Conservation (phyloP, 768 basidiomycete genomes). For the Suillus subaureus region DNA sequence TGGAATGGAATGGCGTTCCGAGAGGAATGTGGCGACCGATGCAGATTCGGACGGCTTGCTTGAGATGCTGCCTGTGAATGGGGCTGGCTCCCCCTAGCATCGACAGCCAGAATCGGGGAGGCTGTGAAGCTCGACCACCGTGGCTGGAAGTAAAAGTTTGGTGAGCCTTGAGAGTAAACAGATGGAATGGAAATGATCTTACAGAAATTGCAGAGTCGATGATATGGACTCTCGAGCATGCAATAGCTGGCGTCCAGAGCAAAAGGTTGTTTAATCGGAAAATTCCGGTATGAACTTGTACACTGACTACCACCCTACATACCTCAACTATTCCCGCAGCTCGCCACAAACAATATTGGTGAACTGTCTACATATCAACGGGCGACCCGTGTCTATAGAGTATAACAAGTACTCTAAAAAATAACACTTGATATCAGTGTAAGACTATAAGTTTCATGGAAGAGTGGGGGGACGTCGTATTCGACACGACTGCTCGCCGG, state of each 20-base stretch:
- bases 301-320: not conserved
- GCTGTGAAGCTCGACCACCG: slow-evolving; percentile 39
- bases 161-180: not conserved
- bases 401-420: not conserved
- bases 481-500: not conserved
- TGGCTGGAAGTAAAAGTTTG: slow-evolving; percentile 21
- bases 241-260: not conserved
- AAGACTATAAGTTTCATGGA: not conserved
- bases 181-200: not conserved
- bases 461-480: not conserved
- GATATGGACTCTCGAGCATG: not conserved
- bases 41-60: slow-evolving; percentile 36
- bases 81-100: slow-evolving; percentile 70
- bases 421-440: not conserved
- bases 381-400: not conserved
- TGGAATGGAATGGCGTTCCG: slow-evolving; percentile 11
- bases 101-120: slow-evolving; percentile 55
- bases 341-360: not conserved
- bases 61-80: slow-evolving; percentile 55
- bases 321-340: not conserved
- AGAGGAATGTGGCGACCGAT: slow-evolving; percentile 20
- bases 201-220: slow-evolving; percentile 6
- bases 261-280: slow-evolving; percentile 4
- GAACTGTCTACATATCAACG: not conserved
- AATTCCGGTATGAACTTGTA: not conserved